Base-by-base conservation (phyloP, 2,329 filamentous ascomycete species). In the Epichloe hybrida region DNA sequence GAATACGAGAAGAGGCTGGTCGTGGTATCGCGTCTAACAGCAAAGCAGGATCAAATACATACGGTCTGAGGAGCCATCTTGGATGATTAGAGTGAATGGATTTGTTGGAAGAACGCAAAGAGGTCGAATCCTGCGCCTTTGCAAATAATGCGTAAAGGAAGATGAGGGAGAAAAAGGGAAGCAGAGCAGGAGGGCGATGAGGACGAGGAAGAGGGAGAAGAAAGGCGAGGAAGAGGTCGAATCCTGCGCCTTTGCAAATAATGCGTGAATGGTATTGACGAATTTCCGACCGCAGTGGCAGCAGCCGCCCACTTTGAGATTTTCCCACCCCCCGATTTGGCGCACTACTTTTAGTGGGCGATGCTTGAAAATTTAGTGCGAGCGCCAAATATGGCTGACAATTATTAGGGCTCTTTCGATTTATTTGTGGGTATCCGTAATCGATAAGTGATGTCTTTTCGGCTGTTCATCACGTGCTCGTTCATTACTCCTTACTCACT, bases 1-100 rank as follows among this genome's bases (percentile, higher is more conserved):
- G 17, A 23, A 34, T 20, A 9, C 12, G 13, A 41, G 38, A 36
- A 37, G 23, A 34, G 40, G 12, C 15, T n/a, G 38, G 13, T 36
- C 21, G 17, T 40, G 42, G 20, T 20, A 43, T 52, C 34, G 52
- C 52, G 43, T 46, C 83, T 80, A 87, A 86, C 88, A 95, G 89
- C 89, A 95, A 94, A 95, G 89, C 89, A 74, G 72, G 84, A 79
- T 74, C 70, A 72, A 68, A 72, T 81, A 95, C 89, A 75, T 95
- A 96, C 90, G 76, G 84, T 79, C 74, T 77, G 77, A 73, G 84
- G 80, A 82, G 84, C 86, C 88, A 95, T 95, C 86, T 72, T 77
- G 73, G 71, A 51, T 58, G 56, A 53, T 53, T 55, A 63, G 34
- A 17, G 50, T 55, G 43, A 43, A 39, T 39, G 34, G 41, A 35